phyloP scores from a whole-genome alignment of 345 rosid genomes.

The Eucalyptus regnans region DNA sequence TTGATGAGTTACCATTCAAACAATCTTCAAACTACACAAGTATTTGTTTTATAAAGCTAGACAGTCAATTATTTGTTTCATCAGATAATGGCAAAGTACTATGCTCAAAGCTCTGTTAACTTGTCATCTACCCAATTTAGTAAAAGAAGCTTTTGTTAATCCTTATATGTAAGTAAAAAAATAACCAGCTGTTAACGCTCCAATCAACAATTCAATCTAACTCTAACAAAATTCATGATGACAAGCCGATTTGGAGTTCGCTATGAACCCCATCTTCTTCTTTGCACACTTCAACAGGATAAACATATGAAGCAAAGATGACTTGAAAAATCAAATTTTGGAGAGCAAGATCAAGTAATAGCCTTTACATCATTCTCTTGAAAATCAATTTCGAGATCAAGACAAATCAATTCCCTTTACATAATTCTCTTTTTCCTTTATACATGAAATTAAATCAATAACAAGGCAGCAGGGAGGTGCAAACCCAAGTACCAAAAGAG shows the following conservation, averaged over 20 bases:
- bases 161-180: background rate
- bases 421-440: background rate
- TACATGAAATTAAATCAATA: background rate
- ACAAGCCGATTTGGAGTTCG: background rate
- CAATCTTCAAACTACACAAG: constrained; percentile 1
- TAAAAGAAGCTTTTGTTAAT: background rate
- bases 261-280: background rate
- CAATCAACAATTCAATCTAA: background rate
- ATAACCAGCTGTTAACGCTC: background rate
- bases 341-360: background rate
- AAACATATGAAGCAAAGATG: background rate
- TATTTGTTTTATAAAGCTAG: background rate
- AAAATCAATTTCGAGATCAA: background rate
- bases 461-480: background rate
- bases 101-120: background rate
- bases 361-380: background rate
- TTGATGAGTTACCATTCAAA: background rate
- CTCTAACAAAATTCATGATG: background rate
- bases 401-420: background rate
- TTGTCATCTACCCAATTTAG: background rate
- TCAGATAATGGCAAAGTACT: background rate
- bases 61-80: background rate
- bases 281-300: background rate
- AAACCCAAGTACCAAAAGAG: background rate
- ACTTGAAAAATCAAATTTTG: background rate